Evolutionary conservation across 768 basidiomycete species (phyloP).

Genomic region (Lactarius deliciosus): DNA sequence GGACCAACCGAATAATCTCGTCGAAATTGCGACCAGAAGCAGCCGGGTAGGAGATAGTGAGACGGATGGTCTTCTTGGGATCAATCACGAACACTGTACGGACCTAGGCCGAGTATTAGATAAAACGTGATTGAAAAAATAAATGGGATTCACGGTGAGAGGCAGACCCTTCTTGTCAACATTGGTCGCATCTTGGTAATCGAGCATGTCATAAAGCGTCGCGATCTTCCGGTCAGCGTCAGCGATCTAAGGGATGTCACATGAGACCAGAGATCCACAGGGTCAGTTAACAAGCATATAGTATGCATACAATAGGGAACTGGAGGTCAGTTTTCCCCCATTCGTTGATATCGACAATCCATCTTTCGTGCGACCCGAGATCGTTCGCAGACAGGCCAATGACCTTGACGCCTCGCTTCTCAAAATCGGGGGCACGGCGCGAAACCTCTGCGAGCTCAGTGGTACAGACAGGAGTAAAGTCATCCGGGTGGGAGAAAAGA

Average conservation of each 20-base stretch:
- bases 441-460: conserved; percentile 98
- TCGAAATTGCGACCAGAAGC: conserved; percentile 93
- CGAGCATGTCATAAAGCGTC: conserved; percentile 92
- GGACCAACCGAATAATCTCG: conserved; percentile 56
- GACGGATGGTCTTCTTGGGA: conserved; percentile 91
- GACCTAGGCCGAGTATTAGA: conserved; percentile 48
- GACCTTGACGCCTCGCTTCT: conserved; percentile 85
- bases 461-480: conserved; percentile 93
- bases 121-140: background rate
- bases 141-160: conserved; percentile 63
- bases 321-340: conserved; percentile 79
- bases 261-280: background rate
- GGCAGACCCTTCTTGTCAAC: conserved; percentile 84
- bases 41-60: conserved; percentile 90
- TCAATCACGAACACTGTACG: conserved; percentile 98
- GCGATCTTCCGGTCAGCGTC: conserved; percentile 86
- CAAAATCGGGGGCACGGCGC: conserved; percentile 81
- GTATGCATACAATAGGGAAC: conserved; percentile 78
- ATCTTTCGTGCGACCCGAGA: conserved; percentile 78
- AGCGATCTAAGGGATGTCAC: conserved; percentile 62
- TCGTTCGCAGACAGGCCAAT: conserved; percentile 93
- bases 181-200: conserved; percentile 92
- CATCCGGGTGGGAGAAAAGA: conserved; percentile 93
- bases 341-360: conserved; percentile 87
- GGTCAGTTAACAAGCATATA: conserved; percentile 31